These are phyloP conservation scores for Ormosia emarginata DNA, from an alignment of 306 rosid species.

Conservation along the genomic window DNA sequence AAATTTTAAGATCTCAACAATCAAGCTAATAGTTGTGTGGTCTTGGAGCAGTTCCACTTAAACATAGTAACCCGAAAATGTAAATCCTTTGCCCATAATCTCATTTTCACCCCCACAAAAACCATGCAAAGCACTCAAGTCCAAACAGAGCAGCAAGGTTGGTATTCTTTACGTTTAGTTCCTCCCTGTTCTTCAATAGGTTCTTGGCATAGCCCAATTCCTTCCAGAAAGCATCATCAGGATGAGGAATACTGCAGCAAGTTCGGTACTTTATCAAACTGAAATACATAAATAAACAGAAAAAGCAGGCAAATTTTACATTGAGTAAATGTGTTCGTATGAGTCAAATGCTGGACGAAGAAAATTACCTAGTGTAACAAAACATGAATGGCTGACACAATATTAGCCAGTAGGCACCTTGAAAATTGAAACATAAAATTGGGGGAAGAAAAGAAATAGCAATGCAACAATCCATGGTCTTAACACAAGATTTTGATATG, in stretches of 20 bases:
- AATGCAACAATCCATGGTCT: no score
- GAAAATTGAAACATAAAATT: no score
- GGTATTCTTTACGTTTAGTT: constrained; percentile 29
- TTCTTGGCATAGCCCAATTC: constrained; percentile 32
- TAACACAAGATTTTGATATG: no score
- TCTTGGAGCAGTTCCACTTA: constrained; percentile 2
- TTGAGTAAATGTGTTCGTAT: no score
- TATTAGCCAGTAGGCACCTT: no score
- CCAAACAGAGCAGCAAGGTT: constrained; percentile 41
- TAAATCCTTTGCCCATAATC: constrained; percentile 47
- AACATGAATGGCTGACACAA: no score
- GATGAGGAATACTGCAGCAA: constrained; percentile 41
- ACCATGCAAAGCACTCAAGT: constrained; percentile 54
- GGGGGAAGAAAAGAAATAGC: no score
- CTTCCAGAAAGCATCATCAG: constrained; percentile 37
- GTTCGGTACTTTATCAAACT: not conserved
- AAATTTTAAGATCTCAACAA: no score
- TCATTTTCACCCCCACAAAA: constrained; percentile 36
- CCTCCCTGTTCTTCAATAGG: constrained; percentile 26
- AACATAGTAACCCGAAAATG: constrained; percentile 47
- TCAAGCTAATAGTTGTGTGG: not conserved
- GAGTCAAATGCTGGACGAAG: no score
- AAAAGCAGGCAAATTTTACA: no score
- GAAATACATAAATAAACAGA: no score
- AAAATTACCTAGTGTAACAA: no score